Conservation (phyloP, 2,329 filamentous ascomycete species). For the Didymella keratinophila region DNA sequence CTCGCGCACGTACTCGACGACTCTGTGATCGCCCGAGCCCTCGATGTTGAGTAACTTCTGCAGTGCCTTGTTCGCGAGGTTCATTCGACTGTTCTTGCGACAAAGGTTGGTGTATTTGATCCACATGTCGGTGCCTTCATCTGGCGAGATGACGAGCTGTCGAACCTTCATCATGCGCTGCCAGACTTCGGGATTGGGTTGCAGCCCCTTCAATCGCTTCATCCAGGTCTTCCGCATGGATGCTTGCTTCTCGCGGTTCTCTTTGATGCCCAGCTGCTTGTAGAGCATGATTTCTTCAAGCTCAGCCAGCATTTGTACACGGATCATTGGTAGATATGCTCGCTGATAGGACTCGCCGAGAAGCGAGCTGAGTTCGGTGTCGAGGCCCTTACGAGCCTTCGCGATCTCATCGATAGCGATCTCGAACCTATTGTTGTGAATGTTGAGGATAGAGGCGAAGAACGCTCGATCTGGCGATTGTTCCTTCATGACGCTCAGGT, state of each 20-base stretch:
- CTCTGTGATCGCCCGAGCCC: constrained; percentile 37
- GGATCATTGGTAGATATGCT: constrained; percentile 96
- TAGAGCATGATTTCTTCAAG: constrained; percentile 97
- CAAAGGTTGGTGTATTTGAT: constrained; percentile 99
- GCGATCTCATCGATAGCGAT: constrained; percentile 90
- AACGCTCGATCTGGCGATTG: constrained; percentile 94
- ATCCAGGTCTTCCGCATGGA: constrained; percentile 96
- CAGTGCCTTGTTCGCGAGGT: constrained; percentile 92
- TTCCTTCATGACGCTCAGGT: constrained; percentile 92
- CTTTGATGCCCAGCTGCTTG: constrained; percentile 75
- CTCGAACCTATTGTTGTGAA: constrained; percentile 94
- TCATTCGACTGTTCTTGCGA: constrained; percentile 93
- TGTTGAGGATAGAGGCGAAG: constrained; percentile 93
- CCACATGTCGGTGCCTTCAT: constrained; percentile 98
- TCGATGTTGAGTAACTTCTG: constrained; percentile 76
- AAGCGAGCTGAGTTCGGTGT: constrained; percentile 92
- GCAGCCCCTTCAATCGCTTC: constrained; percentile 89
- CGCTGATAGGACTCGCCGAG: constrained; percentile 99
- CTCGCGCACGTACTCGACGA: constrained; percentile 47
- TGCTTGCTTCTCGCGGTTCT: constrained; percentile 83
- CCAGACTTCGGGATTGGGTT: constrained; percentile 98
- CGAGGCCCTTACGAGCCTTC: constrained; percentile 89
- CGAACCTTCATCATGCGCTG: constrained; percentile 96
- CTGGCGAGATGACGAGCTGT: constrained; percentile 87
- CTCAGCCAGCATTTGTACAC: constrained; percentile 98